Evolutionary conservation across 345 rosid genomes (phyloP).

Genomic region (Erucastrum elatum): DNA sequence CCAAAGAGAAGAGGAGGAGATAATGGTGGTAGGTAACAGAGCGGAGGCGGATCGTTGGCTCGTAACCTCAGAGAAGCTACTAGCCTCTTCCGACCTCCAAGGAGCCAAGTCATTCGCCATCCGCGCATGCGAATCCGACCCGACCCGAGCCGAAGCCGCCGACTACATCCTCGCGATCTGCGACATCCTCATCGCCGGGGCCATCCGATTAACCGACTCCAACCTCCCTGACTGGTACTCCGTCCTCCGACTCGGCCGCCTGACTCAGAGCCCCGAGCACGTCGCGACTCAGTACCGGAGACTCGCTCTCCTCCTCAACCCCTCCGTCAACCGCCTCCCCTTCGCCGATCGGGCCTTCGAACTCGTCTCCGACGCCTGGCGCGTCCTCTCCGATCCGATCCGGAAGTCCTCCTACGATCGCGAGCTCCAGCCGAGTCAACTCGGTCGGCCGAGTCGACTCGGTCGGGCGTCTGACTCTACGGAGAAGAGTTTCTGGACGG

Average conservation of each 20-base stretch:
- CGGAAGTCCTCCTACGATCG: conserved; percentile 72
- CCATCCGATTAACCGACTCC: conserved; percentile 39
- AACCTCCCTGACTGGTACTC: conserved; percentile 71
- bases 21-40: conserved; percentile 43
- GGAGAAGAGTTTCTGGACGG: conserved; percentile 78
- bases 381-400: conserved; percentile 62
- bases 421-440: conserved; percentile 65
- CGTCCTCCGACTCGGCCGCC: conserved; percentile 68
- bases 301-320: conserved; percentile 69
- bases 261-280: conserved; percentile 66
- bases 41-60: conserved; percentile 89
- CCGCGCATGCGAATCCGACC: conserved; percentile 80
- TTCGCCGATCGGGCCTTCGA: conserved; percentile 76
- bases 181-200: conserved; percentile 71
- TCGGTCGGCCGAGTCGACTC: conserved; percentile 1
- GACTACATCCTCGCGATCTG: conserved; percentile 78
- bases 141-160: conserved; percentile 55
- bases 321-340: conserved; percentile 59
- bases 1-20: not conserved
- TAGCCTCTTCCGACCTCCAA: conserved; percentile 69
- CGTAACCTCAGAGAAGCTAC: conserved; percentile 79
- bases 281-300: conserved; percentile 79
- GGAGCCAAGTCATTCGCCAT: conserved; percentile 83
- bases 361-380: conserved; percentile 83
- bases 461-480: conserved; percentile 9